Percentiles rank a stretch among this genome's conserved stretches.
phyloP scores from a whole-genome alignment of 345 rosid genomes.

The Raphanus sativus region DNA sequence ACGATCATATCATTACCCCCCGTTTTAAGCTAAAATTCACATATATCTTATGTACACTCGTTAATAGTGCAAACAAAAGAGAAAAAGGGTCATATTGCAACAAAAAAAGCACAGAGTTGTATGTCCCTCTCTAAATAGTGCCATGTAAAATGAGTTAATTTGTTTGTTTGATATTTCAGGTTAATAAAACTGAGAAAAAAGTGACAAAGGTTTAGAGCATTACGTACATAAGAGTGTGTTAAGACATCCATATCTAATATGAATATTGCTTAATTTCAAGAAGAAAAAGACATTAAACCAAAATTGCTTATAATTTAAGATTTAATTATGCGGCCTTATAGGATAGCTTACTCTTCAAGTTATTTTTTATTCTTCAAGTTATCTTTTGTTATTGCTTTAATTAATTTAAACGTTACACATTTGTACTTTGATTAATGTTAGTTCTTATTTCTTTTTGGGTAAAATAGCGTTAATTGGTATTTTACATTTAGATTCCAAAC shows the following conservation, averaged over 20 bases:
- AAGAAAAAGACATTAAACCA: slow-evolving; percentile 31
- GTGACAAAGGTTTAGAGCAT: not conserved
- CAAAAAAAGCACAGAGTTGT: not conserved
- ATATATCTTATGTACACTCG: not conserved
- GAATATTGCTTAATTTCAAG: slow-evolving; percentile 11
- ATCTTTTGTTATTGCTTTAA: slow-evolving; percentile 11
- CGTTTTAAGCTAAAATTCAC: not conserved
- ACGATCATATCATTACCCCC: not conserved
- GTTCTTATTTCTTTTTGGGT: not conserved
- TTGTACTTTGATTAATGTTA: not conserved
- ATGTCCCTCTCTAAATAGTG: not conserved
- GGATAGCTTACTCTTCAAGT: slow-evolving; percentile 2
- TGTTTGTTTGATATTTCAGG: not conserved
- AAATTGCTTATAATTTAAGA: slow-evolving; percentile 30
- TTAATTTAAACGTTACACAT: not conserved
- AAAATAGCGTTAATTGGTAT: not conserved
- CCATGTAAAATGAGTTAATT: not conserved
- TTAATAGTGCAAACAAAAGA: not conserved
- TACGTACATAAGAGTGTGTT: not conserved
- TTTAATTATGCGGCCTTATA: slow-evolving; percentile 24
- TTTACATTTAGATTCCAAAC: not conserved
- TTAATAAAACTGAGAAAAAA: not conserved
- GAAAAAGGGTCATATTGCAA: not conserved
- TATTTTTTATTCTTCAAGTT: slow-evolving; percentile 12
- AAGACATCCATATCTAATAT: not conserved